These are phyloP conservation scores for Davidsoniella eucalypti DNA, from an alignment of 2,329 filamentous ascomycete genomes.

Conservation along the genomic window DNA sequence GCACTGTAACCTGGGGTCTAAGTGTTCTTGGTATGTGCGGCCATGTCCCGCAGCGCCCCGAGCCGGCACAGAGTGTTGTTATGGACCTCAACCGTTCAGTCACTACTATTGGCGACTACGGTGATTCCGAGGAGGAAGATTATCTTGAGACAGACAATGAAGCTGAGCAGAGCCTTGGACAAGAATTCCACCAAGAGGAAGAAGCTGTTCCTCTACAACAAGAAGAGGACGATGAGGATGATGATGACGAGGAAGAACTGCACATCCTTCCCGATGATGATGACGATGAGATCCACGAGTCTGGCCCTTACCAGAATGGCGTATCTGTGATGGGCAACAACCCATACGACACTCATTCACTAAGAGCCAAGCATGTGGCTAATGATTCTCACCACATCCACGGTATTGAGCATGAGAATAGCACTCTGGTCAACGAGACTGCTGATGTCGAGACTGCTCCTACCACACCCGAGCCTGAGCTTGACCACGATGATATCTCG, in stretches of 20 bases:
- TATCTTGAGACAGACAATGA: neutral
- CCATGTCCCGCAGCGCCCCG: constrained; percentile 8
- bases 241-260: neutral
- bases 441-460: constrained; percentile 10
- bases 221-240: neutral
- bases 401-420: neutral
- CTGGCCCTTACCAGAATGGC: constrained; percentile 5
- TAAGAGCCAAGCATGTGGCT: too few relatives aligned
- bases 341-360: neutral
- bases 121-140: neutral
- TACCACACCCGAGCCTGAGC: constrained; percentile 10
- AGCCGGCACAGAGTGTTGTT: constrained; percentile 11
- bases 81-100: constrained; percentile 4
- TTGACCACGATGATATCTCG: neutral
- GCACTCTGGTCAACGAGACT: constrained; percentile 1
- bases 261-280: constrained; percentile 6
- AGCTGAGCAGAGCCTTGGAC: neutral
- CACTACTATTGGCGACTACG: neutral
- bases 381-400: neutral
- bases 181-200: neutral
- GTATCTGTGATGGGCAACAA: constrained; percentile 6
- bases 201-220: neutral
- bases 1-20: constrained; percentile 10
- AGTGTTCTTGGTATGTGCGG: constrained; percentile 9
- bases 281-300: constrained; percentile 7